Base-by-base conservation (phyloP, 768 basidiomycete genomes). In the Agrocybe chaxingu region DNA sequence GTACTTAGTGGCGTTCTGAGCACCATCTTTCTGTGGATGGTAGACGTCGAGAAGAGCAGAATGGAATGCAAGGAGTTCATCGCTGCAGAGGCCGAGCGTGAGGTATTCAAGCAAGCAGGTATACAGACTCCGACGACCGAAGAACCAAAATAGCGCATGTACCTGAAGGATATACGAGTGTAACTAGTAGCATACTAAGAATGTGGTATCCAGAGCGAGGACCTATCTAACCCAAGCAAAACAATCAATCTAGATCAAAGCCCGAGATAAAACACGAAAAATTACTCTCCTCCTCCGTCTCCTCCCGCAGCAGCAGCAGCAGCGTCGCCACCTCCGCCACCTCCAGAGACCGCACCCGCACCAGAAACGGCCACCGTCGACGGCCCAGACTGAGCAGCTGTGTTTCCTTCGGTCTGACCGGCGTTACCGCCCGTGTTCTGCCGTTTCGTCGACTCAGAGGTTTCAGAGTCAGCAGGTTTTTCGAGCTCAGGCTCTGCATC, bases 11-110 rank as follows among this genome's bases (percentile, higher is more conserved):
- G 82, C 2, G 59, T 69, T 2, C 53, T 77, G 47, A 83, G 82
- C 61, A 80, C 75, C 0, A 39, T 80, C 24, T 84, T 88, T 57
- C 69, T 88, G 41, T 82, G 71, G 65, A 61, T 85, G 60, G 76
- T 87, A 12, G 81, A 87, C 61, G 73, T 84, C 38, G 69, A 80
- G 55, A 86, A 84, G 68, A 85, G 85, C 57, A 73, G 77, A 35
- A 52, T 66, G 3, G 85, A 87, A 55, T 87, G 85, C 60, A 76
- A 80, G 11, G 78, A 71, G 42, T 88, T 87, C 60, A 60, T 86
- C 0, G 59, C 57, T 32, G 84, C 83, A 7, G 85, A 86, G 65
- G 71, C 56, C 16, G 48, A 56, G 39, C 54, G 55, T 34, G 54
- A 66, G 19, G 63, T 54, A 9, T 68, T 68, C 52, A 52, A 53